These are phyloP conservation scores for Purpureocillium takamizusanense DNA, from an alignment of 2,329 filamentous ascomycete species.

Conservation along the genomic window DNA sequence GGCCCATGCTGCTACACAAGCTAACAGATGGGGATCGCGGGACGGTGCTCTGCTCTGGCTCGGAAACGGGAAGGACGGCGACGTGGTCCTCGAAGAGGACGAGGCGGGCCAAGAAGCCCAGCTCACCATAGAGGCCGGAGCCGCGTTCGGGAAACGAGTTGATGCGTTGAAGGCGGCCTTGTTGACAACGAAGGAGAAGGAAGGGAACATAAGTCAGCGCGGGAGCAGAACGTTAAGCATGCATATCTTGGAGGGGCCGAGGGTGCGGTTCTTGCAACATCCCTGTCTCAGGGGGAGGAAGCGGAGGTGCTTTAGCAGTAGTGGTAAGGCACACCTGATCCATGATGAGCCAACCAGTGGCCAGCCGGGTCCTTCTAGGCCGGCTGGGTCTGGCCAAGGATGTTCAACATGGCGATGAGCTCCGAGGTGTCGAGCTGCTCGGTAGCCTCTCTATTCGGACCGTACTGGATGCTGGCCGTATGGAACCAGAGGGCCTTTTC, in stretches of 20 bases:
- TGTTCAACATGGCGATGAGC: slow-evolving; percentile 11
- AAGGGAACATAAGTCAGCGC: background rate
- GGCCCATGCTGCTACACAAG: background rate
- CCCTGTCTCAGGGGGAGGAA: too few relatives aligned
- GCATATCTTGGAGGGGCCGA: too few relatives aligned
- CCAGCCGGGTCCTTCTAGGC: slow-evolving; percentile 18
- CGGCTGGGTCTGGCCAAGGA: slow-evolving; percentile 11
- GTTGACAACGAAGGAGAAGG: background rate
- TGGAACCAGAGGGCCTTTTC: slow-evolving; percentile 32
- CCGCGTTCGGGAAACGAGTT: background rate
- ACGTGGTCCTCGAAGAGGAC: background rate
- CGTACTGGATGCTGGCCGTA: slow-evolving; percentile 25
- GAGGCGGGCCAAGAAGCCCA: background rate
- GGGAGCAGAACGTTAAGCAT: background rate
- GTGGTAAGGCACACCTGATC: too few relatives aligned
- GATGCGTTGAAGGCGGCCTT: background rate
- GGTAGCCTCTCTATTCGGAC: slow-evolving; percentile 4
- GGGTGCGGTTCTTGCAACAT: too few relatives aligned
- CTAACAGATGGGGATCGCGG: background rate
- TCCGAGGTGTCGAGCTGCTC: slow-evolving; percentile 17
- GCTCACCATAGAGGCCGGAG: background rate
- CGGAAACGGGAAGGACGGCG: background rate
- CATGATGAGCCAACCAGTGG: slow-evolving; percentile 15
- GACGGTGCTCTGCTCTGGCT: background rate
- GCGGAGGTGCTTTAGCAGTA: too few relatives aligned